phyloP scores from a whole-genome alignment of 106 monocot species.

The Acorus calamus region DNA sequence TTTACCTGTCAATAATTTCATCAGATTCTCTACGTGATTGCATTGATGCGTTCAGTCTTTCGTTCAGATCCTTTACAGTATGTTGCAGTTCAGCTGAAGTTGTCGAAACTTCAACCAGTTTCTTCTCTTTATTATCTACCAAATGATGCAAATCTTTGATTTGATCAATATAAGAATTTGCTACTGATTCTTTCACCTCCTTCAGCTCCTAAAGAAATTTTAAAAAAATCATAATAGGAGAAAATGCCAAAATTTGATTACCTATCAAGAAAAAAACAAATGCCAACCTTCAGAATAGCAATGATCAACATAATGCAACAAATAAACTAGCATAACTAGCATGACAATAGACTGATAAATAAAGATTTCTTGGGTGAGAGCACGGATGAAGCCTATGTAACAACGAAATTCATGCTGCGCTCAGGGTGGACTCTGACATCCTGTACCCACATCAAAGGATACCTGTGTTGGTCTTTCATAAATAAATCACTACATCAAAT shows the following conservation, averaged over 20 bases:
- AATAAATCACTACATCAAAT: no score
- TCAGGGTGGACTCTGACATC: no score
- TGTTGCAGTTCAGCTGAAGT: slow-evolving; percentile 25
- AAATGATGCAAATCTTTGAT: slow-evolving; percentile 46
- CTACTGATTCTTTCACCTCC: slow-evolving; percentile 56
- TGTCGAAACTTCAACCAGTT: slow-evolving; percentile 34
- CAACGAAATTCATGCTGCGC: no score
- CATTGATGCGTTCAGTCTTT: slow-evolving; percentile 63
- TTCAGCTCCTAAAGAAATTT: slow-evolving; percentile 50
- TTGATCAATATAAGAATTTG: slow-evolving; percentile 55
- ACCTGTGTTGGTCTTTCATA: no score
- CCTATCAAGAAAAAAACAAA: no score
- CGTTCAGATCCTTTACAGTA: slow-evolving; percentile 74
- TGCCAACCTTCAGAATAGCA: no score
- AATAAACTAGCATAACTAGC: no score
- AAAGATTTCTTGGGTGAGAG: no score
- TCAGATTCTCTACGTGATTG: slow-evolving; percentile 86
- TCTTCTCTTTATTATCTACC: slow-evolving; percentile 51
- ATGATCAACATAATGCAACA: no score
- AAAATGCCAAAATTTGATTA: background rate
- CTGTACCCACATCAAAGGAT: no score
- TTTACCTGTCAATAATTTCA: slow-evolving; percentile 84
- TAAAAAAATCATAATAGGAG: background rate
- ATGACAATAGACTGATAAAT: no score
- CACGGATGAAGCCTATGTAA: no score